Percentiles rank a stretch among this genome's conserved stretches.
Conservation (phyloP, 169 alveolate genomes). For the Cryptosporidium meleagridis region DNA sequence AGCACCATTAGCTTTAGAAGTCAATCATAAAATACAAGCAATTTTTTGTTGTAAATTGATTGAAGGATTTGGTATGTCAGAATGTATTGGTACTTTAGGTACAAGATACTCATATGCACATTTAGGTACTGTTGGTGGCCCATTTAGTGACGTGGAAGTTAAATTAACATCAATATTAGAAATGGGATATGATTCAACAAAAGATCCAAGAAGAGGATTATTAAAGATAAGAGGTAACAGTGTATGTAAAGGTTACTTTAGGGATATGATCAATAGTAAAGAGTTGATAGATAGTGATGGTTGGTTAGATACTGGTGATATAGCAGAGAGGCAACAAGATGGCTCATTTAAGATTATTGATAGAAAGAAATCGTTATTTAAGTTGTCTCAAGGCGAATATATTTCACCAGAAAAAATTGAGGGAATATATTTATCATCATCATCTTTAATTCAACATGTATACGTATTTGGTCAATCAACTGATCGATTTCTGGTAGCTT, state of each 20-base stretch:
- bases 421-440: slow-evolving; percentile 81
- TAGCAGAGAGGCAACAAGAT: slow-evolving; percentile 83
- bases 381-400: slow-evolving; percentile 90
- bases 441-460: slow-evolving; percentile 84
- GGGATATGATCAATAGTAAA: slow-evolving; percentile 82
- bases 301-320: slow-evolving; percentile 94
- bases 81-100: slow-evolving; percentile 79
- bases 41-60: slow-evolving; percentile 85
- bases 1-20: slow-evolving; percentile 84
- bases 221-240: slow-evolving; percentile 86
- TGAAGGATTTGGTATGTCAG: slow-evolving; percentile 90
- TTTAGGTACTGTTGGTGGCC: slow-evolving; percentile 76
- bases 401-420: slow-evolving; percentile 92
- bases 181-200: slow-evolving; percentile 83
- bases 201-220: slow-evolving; percentile 85
- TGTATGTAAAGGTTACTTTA: slow-evolving; percentile 83
- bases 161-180: slow-evolving; percentile 78
- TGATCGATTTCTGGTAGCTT: slow-evolving; percentile 83
- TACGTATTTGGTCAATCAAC: slow-evolving; percentile 91
- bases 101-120: slow-evolving; percentile 72
- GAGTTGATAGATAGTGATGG: slow-evolving; percentile 89
- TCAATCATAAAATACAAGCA: slow-evolving; percentile 80
- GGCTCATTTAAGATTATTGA: slow-evolving; percentile 91
- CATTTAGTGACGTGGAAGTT: slow-evolving; percentile 64
- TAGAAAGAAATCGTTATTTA: slow-evolving; percentile 90